phyloP scores from a whole-genome alignment of 164 flowering plant genomes.

The Chloranthus sessilifolius region DNA sequence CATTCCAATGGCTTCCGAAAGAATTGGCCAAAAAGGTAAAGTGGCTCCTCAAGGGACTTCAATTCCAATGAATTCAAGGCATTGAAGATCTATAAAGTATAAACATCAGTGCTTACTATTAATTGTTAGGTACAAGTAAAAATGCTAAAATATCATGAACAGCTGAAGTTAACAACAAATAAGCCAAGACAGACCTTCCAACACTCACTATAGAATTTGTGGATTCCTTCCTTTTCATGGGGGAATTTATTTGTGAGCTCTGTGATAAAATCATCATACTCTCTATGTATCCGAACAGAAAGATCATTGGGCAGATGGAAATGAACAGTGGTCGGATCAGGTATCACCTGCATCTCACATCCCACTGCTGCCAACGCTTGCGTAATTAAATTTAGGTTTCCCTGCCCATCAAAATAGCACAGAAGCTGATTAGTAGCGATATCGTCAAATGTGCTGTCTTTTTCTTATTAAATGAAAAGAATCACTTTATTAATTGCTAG shows the following conservation, averaged over 20 bases:
- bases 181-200: conserved; percentile 75
- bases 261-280: conserved; percentile 56
- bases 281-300: conserved; percentile 79
- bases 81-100: conserved; percentile 78
- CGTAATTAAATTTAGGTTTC: conserved; percentile 93
- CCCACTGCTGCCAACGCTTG: conserved; percentile 95
- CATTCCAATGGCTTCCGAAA: conserved; percentile 90
- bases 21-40: conserved; percentile 95
- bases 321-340: conserved; percentile 96
- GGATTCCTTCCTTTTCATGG: conserved; percentile 87
- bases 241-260: conserved; percentile 76
- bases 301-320: conserved; percentile 84
- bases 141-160: conserved; percentile 7
- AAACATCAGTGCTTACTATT: conserved; percentile 3
- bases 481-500: too few species aligned
- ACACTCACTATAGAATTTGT: conserved; percentile 76
- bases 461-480: too few species aligned
- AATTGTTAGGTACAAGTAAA: conserved; percentile 3
- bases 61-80: conserved; percentile 86
- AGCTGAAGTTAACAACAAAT: conserved; percentile 17
- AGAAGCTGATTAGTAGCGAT: neutral
- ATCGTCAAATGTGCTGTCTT: too few species aligned
- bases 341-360: conserved; percentile 81
- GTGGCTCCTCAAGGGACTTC: conserved; percentile 94
- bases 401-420: conserved; percentile 44